Percentiles rank a stretch among this genome's conserved stretches.
These are phyloP conservation scores for Lactuca sativa DNA, from an alignment of 129 eudicot genomes.

Conservation along the genomic window DNA sequence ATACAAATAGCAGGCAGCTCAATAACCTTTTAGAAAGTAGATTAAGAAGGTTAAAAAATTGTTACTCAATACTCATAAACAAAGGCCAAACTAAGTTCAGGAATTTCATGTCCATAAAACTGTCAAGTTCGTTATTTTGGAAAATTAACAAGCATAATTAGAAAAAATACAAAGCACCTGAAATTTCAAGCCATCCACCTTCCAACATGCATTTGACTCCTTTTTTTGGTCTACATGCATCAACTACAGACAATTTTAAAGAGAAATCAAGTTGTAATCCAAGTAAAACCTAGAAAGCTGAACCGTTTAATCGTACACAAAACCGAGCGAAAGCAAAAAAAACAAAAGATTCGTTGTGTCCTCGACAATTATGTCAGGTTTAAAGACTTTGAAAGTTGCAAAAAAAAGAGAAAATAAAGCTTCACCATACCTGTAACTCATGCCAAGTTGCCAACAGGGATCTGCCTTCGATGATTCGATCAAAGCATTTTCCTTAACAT, in stretches of 20 bases:
- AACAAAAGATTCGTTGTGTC: not conserved
- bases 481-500: constrained; percentile 1
- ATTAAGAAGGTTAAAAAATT: not conserved
- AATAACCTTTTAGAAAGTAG: not conserved
- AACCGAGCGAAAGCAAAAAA: not conserved
- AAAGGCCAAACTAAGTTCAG: not conserved
- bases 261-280: constrained; percentile 9
- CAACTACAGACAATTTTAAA: not conserved
- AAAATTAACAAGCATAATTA: not conserved
- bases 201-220: constrained; percentile 2
- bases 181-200: constrained; percentile 10
- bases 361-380: not conserved
- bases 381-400: not conserved
- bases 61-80: not conserved
- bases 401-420: not conserved
- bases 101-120: not conserved
- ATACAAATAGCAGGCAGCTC: not conserved
- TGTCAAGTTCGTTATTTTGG: not conserved
- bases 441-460: not conserved
- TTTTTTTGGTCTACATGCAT: constrained; percentile 3
- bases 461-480: not conserved
- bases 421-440: constrained; percentile 1
- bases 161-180: not conserved
- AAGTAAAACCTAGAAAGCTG: not conserved
- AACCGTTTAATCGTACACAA: not conserved